A percentile compares a stretch with the other conserved stretches of the same genome.
phyloP scores from a whole-genome alignment of 176 grass and related monocot genomes.

The Juncus effusus region DNA sequence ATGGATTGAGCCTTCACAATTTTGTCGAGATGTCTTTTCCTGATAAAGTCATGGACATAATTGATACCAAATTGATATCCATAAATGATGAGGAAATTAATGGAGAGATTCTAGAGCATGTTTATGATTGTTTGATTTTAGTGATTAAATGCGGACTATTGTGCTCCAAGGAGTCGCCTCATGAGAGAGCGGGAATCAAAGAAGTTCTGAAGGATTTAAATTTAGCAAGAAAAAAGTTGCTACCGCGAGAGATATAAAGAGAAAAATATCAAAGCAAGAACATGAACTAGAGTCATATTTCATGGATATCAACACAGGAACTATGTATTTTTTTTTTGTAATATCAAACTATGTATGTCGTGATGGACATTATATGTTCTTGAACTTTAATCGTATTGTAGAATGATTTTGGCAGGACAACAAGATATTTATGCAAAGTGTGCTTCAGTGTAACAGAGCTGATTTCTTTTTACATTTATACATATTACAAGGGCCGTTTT shows the following conservation, averaged over 20 bases:
- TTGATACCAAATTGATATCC: neutral
- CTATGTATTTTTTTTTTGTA: too few relatives aligned
- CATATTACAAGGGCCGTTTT: neutral
- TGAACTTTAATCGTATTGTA: too few relatives aligned
- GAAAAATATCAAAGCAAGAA: neutral
- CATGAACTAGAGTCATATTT: too few relatives aligned
- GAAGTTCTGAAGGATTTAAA: slow-evolving; percentile 6
- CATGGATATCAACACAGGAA: too few relatives aligned
- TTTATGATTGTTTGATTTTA: too few relatives aligned
- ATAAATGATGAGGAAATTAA: neutral
- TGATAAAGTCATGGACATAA: neutral
- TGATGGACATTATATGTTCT: too few relatives aligned
- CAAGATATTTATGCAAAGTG: neutral
- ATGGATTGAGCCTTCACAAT: too few relatives aligned
- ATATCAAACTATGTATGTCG: neutral
- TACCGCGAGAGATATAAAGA: neutral
- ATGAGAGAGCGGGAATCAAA: too few relatives aligned
- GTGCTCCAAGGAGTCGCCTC: too few relatives aligned
- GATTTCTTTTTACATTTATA: neutral
- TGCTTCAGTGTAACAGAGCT: neutral
- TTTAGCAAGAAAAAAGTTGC: slow-evolving; percentile 3
- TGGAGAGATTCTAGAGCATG: neutral
- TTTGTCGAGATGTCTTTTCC: neutral
- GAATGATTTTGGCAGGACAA: too few relatives aligned
- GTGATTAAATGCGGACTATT: too few relatives aligned